Percentiles rank a stretch among this genome's conserved stretches.
Conservation (phyloP, 2,329 filamentous ascomycete species). For the Nemania sp. region DNA sequence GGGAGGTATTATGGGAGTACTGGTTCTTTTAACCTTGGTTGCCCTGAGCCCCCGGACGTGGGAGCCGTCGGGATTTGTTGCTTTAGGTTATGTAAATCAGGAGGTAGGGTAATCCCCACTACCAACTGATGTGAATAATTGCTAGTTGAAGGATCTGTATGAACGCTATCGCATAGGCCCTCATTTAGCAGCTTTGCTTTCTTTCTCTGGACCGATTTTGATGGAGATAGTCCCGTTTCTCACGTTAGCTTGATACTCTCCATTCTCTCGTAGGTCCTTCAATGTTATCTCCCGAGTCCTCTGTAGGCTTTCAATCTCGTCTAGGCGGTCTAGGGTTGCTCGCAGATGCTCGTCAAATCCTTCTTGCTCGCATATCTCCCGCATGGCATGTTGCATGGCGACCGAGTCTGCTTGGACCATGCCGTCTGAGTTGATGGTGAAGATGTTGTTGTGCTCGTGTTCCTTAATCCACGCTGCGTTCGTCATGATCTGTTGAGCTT, state of each 20-base stretch:
- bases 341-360: constrained; percentile 66
- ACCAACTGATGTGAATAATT: neutral
- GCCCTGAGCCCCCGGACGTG: no score
- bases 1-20: no score
- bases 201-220: constrained; percentile 20
- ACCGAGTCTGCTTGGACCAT: constrained; percentile 68
- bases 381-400: constrained; percentile 69
- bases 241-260: constrained; percentile 37
- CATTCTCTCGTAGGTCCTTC: constrained; percentile 55
- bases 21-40: no score
- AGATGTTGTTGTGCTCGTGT: constrained; percentile 69
- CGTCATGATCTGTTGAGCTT: constrained; percentile 66
- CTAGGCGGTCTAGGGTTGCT: constrained; percentile 64
- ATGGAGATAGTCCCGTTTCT: constrained; percentile 27
- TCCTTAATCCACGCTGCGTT: constrained; percentile 67
- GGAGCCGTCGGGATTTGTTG: no score
- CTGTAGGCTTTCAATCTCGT: constrained; percentile 65
- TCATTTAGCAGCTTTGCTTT: constrained; percentile 10
- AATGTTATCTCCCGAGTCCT: constrained; percentile 67
- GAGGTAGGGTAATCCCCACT: no score
- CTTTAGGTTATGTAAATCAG: no score
- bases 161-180: neutral
- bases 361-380: constrained; percentile 61
- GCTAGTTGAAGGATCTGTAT: neutral
- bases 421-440: constrained; percentile 67